Conservation (phyloP, 1,284 basidiomycete species). For the Irpex sp. region DNA sequence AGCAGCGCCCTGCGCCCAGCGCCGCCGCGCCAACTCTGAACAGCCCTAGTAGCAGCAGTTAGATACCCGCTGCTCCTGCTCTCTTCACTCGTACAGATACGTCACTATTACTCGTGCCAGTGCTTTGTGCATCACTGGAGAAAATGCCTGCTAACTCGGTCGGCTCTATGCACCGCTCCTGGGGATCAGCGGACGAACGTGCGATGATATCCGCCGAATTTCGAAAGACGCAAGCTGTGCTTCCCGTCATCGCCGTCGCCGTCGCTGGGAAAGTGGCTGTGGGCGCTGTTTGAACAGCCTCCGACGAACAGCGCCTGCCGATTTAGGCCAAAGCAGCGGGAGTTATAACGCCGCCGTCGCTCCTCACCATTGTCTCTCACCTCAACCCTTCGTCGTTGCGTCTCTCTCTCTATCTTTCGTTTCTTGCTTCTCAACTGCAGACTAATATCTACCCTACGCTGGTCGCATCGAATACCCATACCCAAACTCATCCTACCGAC, state of each 20-base stretch:
- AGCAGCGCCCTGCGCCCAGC: no score
- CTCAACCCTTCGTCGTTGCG: no score
- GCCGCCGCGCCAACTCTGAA: no score
- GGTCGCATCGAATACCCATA: neutral
- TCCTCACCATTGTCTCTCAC: neutral
- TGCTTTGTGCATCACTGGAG: no score
- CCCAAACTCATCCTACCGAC: neutral
- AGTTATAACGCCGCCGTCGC: neutral
- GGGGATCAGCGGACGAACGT: neutral
- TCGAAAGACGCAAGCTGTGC: neutral
- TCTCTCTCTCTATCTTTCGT: neutral
- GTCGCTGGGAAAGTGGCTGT: neutral
- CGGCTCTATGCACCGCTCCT: no score
- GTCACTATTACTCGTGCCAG: no score
- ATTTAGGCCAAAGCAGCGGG: neutral
- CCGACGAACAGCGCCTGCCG: slow-evolving; percentile 3
- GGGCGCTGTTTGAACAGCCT: neutral
- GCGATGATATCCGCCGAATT: neutral
- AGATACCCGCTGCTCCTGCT: no score
- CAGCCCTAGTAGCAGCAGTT: no score
- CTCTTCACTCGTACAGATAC: no score
- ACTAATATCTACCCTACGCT: neutral
- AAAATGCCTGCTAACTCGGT: no score
- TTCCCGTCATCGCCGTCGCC: neutral
- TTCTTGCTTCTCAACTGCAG: neutral